Conservation (phyloP, 768 basidiomycete genomes). For the Mycena venus region DNA sequence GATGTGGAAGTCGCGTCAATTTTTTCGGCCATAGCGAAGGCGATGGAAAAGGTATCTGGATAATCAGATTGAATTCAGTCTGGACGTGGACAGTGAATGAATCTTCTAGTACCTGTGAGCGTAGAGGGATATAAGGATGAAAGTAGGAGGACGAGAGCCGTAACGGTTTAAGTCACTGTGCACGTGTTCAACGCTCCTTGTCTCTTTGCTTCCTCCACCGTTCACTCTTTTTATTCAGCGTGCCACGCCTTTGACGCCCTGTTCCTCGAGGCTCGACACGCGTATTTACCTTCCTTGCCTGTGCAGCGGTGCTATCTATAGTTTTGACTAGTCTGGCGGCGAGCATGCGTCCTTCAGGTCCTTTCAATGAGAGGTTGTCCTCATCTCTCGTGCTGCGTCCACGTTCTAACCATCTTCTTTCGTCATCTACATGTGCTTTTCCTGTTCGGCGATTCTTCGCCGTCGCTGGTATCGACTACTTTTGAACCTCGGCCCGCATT, state of each 20-base stretch:
- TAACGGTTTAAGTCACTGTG: neutral
- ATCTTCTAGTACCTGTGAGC: neutral
- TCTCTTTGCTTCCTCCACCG: neutral
- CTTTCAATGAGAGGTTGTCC: neutral
- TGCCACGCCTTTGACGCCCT: constrained; percentile 6
- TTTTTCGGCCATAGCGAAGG: constrained; percentile 64
- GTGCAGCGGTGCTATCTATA: neutral
- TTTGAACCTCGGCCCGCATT: neutral
- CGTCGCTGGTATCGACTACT: neutral
- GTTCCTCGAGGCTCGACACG: neutral
- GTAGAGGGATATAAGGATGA: neutral
- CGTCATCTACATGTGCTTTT: constrained; percentile 5
- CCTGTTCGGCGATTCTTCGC: constrained; percentile 6
- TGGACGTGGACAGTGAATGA: neutral
- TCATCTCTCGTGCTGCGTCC: neutral
- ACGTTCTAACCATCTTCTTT: constrained; percentile 13
- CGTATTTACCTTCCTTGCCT: neutral
- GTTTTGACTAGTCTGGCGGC: too few species aligned
- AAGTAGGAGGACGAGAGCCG: neutral
- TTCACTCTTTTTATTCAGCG: neutral
- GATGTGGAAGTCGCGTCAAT: constrained; percentile 71
- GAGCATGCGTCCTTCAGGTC: too few species aligned
- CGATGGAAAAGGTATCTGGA: neutral
- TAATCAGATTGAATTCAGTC: neutral
- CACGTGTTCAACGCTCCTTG: neutral